phyloP scores from a whole-genome alignment of 169 alveolate genomes.

The Cyclospora cayetanensis region DNA sequence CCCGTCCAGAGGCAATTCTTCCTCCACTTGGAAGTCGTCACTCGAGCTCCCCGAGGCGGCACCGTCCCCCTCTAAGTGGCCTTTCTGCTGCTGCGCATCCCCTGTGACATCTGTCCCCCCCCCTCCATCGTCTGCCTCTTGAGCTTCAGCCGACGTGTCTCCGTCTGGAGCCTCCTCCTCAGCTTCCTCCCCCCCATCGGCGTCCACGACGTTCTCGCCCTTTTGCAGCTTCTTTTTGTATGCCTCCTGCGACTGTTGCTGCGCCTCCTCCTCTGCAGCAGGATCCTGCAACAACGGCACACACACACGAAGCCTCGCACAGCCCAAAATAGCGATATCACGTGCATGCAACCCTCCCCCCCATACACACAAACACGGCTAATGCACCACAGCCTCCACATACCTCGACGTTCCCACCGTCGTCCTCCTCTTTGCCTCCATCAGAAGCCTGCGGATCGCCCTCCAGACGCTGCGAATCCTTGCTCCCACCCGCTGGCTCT shows the following conservation, averaged over 20 bases:
- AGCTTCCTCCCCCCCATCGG: background rate
- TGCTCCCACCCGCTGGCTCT: background rate
- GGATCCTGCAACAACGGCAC: too few relatives aligned
- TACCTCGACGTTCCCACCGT: background rate
- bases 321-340: background rate
- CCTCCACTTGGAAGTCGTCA: conserved; percentile 43
- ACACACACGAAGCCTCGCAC: background rate
- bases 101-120: conserved; percentile 7
- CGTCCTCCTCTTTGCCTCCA: background rate
- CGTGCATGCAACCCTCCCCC: background rate
- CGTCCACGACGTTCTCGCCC: background rate
- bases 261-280: conserved; percentile 6
- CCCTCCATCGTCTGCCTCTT: conserved; percentile 33
- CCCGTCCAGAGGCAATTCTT: conserved; percentile 19
- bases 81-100: conserved; percentile 32
- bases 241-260: background rate
- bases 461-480: too few relatives aligned
- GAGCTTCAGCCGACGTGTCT: background rate
- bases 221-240: conserved; percentile 6
- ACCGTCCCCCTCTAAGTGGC: conserved; percentile 7
- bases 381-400: too few relatives aligned
- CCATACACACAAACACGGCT: background rate
- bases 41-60: conserved; percentile 8
- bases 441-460: background rate
- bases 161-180: background rate